Evolutionary conservation across 345 rosid species (phyloP).

Genomic region (Lepidium africanum): DNA sequence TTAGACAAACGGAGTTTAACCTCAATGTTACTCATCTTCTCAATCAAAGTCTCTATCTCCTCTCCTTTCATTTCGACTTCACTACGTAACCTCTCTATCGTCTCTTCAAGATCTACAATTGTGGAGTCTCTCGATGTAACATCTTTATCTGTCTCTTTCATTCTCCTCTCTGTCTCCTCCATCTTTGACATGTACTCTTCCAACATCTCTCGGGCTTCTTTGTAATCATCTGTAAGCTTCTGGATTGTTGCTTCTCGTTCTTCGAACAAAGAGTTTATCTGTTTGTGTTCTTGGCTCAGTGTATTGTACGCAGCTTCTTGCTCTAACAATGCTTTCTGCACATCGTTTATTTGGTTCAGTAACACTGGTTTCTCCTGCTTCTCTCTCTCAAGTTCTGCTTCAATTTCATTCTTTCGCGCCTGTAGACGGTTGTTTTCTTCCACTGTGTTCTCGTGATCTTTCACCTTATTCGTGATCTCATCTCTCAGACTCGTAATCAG

Average conservation of each 20-base stretch:
- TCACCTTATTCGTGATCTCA: constrained; percentile 24
- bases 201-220: constrained; percentile 34
- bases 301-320: constrained; percentile 33
- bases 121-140: constrained; percentile 33
- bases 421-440: constrained; percentile 24
- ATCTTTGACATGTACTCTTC: constrained; percentile 35
- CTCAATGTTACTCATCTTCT: constrained; percentile 55
- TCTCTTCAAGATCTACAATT: constrained; percentile 48
- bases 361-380: constrained; percentile 40
- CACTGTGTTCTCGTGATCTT: constrained; percentile 27
- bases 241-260: constrained; percentile 34
- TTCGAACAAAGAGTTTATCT: constrained; percentile 27
- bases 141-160: constrained; percentile 34
- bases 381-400: constrained; percentile 44
- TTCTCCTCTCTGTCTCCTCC: constrained; percentile 49
- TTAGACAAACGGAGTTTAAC: constrained; percentile 81
- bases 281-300: constrained; percentile 45
- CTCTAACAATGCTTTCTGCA: constrained; percentile 34
- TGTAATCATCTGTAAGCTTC: constrained; percentile 36
- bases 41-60: constrained; percentile 46
- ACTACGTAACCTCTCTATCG: constrained; percentile 52
- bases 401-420: constrained; percentile 34
- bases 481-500: constrained; percentile 32
- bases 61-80: constrained; percentile 75
- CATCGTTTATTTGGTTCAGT: constrained; percentile 35